Conservation (phyloP, 208 protist genomes). For the Trypanosoma congolense region DNA sequence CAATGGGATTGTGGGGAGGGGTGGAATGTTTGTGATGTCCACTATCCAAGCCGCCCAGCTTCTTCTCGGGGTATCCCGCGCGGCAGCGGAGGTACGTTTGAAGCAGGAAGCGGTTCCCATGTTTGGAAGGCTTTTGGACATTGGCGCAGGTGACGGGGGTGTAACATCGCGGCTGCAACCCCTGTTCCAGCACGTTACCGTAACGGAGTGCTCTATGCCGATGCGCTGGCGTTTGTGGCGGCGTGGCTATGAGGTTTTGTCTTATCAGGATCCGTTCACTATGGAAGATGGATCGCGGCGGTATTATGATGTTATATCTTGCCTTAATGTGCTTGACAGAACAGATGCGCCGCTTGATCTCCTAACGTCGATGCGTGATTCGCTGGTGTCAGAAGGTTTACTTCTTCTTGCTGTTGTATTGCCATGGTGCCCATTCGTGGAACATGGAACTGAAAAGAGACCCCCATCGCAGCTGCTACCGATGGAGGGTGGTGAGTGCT, state of each 20-base stretch:
- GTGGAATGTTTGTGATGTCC: slow-evolving; percentile 79
- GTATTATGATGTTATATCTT: slow-evolving; percentile 69
- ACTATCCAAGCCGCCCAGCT: slow-evolving; percentile 42
- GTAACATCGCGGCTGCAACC: slow-evolving; percentile 59
- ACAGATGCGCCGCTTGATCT: slow-evolving; percentile 58
- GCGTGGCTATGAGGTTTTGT: slow-evolving; percentile 66
- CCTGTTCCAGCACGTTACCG: slow-evolving; percentile 46
- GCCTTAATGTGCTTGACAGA: slow-evolving; percentile 83
- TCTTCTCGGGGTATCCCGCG: slow-evolving; percentile 5
- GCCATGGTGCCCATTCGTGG: slow-evolving; percentile 87
- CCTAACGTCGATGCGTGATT: slow-evolving; percentile 55
- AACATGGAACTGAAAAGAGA: slow-evolving; percentile 46
- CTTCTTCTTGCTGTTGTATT: slow-evolving; percentile 80
- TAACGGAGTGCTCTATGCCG: slow-evolving; percentile 62
- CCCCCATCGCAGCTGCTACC: slow-evolving; percentile 61
- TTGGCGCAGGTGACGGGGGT: slow-evolving; percentile 81
- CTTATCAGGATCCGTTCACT: slow-evolving; percentile 50
- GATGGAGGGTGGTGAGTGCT: slow-evolving; percentile 80
- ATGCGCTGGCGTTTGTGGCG: slow-evolving; percentile 80
- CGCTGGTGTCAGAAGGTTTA: slow-evolving; percentile 41
- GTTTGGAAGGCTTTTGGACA: slow-evolving; percentile 49
- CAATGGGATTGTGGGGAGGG: slow-evolving; percentile 58
- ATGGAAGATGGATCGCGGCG: slow-evolving; percentile 23
- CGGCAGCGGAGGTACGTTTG: background rate
- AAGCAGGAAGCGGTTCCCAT: background rate